Evolutionary conservation across 805 yeast genomes (phyloP).

Genomic region (Candida awuae): DNA sequence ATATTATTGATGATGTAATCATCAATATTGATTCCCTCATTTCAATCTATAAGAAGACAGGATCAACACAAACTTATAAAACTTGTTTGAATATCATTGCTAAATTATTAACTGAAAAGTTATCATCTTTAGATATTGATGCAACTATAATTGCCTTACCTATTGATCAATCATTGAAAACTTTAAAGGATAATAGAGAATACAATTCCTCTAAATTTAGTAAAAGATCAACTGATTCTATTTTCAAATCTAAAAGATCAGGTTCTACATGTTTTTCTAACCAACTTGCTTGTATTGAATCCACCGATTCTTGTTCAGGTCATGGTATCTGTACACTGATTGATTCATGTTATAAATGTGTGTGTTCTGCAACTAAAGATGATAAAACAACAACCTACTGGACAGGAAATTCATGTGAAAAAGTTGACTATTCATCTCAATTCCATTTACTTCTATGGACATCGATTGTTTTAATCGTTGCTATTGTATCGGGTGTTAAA

Average conservation of each 20-base stretch:
- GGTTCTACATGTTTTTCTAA: conserved; percentile 31
- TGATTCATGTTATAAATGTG: conserved; percentile 42
- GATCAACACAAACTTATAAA: conserved; percentile 35
- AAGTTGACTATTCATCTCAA: conserved; percentile 57
- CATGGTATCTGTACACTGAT: conserved; percentile 44
- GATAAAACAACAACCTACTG: conserved; percentile 40
- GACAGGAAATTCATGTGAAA: conserved; percentile 55
- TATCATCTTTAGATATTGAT: conserved; percentile 15
- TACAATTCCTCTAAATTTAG: not conserved
- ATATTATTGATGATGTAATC: conserved; percentile 22
- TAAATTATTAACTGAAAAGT: conserved; percentile 14
- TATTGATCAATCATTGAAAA: conserved; percentile 19
- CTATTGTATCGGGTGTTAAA: conserved; percentile 44
- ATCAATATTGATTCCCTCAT: conserved; percentile 37
- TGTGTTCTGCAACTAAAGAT: conserved; percentile 38
- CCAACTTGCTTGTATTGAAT: conserved; percentile 39
- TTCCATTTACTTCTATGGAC: conserved; percentile 69
- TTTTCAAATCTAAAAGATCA: conserved; percentile 7
- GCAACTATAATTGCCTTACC: conserved; percentile 30
- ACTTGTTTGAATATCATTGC: conserved; percentile 32
- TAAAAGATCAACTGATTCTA: conserved; percentile 1
- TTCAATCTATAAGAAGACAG: conserved; percentile 36
- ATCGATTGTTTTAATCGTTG: conserved; percentile 36
- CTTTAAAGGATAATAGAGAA: conserved; percentile 8
- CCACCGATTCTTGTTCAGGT: conserved; percentile 43